These are phyloP conservation scores for Naganishia vaughanmartiniae DNA, from an alignment of 768 basidiomycete genomes.

Conservation along the genomic window DNA sequence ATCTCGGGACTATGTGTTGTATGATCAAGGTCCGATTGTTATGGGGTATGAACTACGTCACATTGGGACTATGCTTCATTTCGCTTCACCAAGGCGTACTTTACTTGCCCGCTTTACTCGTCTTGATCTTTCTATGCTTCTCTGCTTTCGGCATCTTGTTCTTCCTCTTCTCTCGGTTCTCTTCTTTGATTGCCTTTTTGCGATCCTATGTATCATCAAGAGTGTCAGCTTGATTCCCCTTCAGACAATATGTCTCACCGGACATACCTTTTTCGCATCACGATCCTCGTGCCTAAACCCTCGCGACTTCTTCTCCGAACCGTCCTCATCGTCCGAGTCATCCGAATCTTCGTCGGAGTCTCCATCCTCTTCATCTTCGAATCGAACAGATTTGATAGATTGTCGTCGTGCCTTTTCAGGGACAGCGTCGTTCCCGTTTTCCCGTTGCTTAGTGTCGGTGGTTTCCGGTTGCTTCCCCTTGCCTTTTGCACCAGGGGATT, in stretches of 20 bases:
- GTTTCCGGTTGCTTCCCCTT: slow-evolving; percentile 36
- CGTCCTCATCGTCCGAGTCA: slow-evolving; percentile 48
- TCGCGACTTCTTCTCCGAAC: slow-evolving; percentile 63
- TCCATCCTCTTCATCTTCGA: slow-evolving; percentile 50
- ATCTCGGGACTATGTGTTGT: no score
- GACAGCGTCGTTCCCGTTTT: slow-evolving; percentile 19
- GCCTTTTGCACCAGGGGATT: slow-evolving; percentile 29
- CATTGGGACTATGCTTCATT: no score
- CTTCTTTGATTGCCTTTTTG: slow-evolving; percentile 82
- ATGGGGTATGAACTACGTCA: no score
- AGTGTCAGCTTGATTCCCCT: neutral
- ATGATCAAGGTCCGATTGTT: no score
- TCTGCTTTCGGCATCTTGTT: slow-evolving; percentile 93
- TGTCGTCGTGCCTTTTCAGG: slow-evolving; percentile 23
- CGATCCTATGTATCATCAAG: slow-evolving; percentile 64
- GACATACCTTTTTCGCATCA: slow-evolving; percentile 77
- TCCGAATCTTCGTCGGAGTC: slow-evolving; percentile 50
- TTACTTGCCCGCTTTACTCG: slow-evolving; percentile 16
- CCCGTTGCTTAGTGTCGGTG: neutral
- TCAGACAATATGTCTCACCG: neutral
- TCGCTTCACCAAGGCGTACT: no score
- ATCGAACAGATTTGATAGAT: slow-evolving; percentile 33
- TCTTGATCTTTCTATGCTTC: slow-evolving; percentile 80
- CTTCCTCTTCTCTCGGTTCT: slow-evolving; percentile 81
- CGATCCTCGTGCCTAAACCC: slow-evolving; percentile 92